Conservation (phyloP, 1,284 basidiomycete species). For the Sporisorium scitamineum region DNA sequence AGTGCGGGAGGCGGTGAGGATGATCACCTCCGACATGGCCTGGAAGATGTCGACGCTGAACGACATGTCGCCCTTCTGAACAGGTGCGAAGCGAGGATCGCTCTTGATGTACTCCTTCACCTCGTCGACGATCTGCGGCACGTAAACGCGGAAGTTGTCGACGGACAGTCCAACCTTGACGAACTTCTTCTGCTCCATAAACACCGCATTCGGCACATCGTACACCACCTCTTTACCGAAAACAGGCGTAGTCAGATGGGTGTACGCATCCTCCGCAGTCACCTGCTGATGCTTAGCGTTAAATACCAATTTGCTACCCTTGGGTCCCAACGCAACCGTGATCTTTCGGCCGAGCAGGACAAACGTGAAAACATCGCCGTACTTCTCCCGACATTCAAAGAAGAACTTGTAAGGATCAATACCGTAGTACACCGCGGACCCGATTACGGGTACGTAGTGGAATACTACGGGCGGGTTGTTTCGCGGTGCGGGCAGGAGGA, state of each 20-base stretch:
- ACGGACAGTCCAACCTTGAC: constrained; percentile 84
- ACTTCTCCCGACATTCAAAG: constrained; percentile 81
- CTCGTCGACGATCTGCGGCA: constrained; percentile 84
- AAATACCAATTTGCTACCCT: constrained; percentile 93
- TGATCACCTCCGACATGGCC: constrained; percentile 89
- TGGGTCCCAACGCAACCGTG: constrained; percentile 90
- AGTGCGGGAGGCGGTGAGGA: constrained; percentile 91
- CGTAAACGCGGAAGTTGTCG: constrained; percentile 91
- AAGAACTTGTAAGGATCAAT: constrained; percentile 84
- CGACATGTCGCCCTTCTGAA: constrained; percentile 31
- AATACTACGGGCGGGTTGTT: constrained; percentile 80
- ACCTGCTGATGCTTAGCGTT: constrained; percentile 93
- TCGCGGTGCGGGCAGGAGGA: constrained; percentile 54
- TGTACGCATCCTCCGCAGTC: constrained; percentile 97
- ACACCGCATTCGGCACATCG: constrained; percentile 92
- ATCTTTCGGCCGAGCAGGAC: constrained; percentile 84
- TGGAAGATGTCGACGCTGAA: constrained; percentile 72
- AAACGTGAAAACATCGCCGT: constrained; percentile 83
- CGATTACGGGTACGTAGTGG: constrained; percentile 81
- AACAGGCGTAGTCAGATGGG: constrained; percentile 70
- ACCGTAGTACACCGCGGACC: constrained; percentile 80
- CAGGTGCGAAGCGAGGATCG: constrained; percentile 76
- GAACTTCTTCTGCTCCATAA: constrained; percentile 99
- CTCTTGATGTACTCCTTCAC: constrained; percentile 47
- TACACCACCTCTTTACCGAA: constrained; percentile 99